Evolutionary conservation across 2,329 filamentous ascomycete genomes (phyloP).

Genomic region (Myotisia sp.): DNA sequence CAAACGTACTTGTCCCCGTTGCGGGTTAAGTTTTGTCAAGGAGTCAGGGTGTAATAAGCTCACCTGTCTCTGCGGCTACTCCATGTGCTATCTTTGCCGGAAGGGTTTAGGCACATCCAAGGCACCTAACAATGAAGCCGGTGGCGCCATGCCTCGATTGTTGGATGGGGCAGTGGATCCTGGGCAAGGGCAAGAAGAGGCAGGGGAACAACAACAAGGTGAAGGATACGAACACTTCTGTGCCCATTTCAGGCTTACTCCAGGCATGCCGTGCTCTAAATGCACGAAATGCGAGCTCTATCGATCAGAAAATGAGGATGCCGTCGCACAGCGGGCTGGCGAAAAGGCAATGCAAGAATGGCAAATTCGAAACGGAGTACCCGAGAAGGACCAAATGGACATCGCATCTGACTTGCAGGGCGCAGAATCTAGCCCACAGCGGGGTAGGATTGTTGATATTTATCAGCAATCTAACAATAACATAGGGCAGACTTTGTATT

Average conservation of each 20-base stretch:
- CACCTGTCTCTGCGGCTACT: slow-evolving; percentile 87
- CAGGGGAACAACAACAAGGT: slow-evolving; percentile 32
- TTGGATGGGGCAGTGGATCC: slow-evolving; percentile 7
- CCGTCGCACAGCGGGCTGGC: slow-evolving; percentile 52
- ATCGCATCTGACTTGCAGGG: background rate
- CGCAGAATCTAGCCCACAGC: background rate
- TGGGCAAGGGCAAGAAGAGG: slow-evolving; percentile 7
- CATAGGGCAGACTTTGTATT: slow-evolving; percentile 14
- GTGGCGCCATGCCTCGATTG: background rate
- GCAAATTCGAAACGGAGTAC: slow-evolving; percentile 47
- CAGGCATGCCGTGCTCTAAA: slow-evolving; percentile 58
- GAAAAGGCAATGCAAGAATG: slow-evolving; percentile 58
- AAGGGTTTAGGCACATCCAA: slow-evolving; percentile 39
- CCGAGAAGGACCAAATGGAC: slow-evolving; percentile 6
- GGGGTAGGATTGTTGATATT: slow-evolving; percentile 3
- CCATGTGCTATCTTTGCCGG: slow-evolving; percentile 95
- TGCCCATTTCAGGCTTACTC: slow-evolving; percentile 77
- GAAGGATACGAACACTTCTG: slow-evolving; percentile 92
- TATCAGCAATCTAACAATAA: slow-evolving; percentile 13
- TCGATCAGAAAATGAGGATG: slow-evolving; percentile 57
- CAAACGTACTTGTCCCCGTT: slow-evolving; percentile 87
- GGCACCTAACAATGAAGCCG: slow-evolving; percentile 4
- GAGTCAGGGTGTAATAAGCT: slow-evolving; percentile 92
- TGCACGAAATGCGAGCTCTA: slow-evolving; percentile 69
- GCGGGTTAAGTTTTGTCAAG: slow-evolving; percentile 86